Base-by-base conservation (phyloP, 2,329 filamentous ascomycete species). In the Alternaria sp. region DNA sequence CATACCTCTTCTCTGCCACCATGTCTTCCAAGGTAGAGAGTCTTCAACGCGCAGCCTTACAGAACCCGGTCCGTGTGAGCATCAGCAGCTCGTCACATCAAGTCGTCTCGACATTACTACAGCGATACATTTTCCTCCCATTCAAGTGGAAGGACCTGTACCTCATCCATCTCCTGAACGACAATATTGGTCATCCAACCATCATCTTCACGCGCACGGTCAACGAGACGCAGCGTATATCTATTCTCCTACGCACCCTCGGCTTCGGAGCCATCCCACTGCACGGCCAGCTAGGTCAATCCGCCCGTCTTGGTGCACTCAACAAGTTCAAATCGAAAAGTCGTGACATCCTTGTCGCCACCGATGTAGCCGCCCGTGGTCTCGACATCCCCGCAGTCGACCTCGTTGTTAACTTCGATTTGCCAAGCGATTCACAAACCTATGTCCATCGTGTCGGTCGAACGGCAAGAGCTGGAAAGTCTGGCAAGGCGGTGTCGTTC, bases 151-250 rank as follows among this genome's bases (percentile, higher is more conserved):
- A 99, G 78, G 95, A 99, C 71, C 86, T 91, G 9, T 96, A 96
- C 73, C 85, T 98, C 13, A 88, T 97, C 59, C 90, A 92, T 74
- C 83, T 98, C 0, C 81, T 95, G 63, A 95, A 95, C 75, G 92
- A 97, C 69, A 91, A 92, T 69, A 86, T 88, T 13, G 95, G 94
- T n/a, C 88, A 96, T 73, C 90, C 89, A 0, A 88, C 86, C 60
- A 96, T 99, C 72, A 86, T 98, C 65, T 99, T 99, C 80, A 93
- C 91, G 0, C 84, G 95, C 41, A 99, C 95, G 0, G 91, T 98
- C 42, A 91, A 92, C 77, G 94, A 98, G 75, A 91, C 93, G 0
- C 92, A 97, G 76, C 86, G 95, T 8, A 78, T 97, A 31, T 88
- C 93, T 24, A 90, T 96, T 70, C 79, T 99, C 14, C 84, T 97